Evolutionary conservation across 805 yeast species (phyloP).

Genomic region (Metschnikowia drakensbergensis): DNA sequence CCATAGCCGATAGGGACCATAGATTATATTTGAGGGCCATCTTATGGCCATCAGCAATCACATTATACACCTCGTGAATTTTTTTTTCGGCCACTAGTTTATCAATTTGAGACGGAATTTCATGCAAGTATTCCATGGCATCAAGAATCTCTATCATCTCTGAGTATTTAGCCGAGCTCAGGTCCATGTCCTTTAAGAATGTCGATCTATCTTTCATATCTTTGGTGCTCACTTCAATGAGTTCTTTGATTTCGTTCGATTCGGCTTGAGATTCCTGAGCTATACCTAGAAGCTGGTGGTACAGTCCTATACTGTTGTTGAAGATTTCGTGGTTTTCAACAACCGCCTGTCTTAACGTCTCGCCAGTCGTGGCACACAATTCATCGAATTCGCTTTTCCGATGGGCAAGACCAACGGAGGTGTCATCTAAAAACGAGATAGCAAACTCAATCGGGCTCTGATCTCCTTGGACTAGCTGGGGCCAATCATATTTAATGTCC

Average conservation of each 20-base stretch:
- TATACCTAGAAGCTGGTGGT: slow-evolving; percentile 62
- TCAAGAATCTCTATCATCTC: slow-evolving; percentile 70
- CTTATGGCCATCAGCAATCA: slow-evolving; percentile 42
- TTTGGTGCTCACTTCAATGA: slow-evolving; percentile 45
- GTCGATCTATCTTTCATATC: slow-evolving; percentile 54
- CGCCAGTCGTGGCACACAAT: slow-evolving; percentile 53
- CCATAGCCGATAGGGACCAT: slow-evolving; percentile 56
- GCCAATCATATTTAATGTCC: slow-evolving; percentile 43
- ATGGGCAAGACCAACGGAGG: slow-evolving; percentile 88
- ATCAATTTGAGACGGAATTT: slow-evolving; percentile 62
- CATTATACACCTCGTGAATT: slow-evolving; percentile 60
- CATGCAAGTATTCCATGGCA: slow-evolving; percentile 57
- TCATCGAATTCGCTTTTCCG: slow-evolving; percentile 62
- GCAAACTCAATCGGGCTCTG: slow-evolving; percentile 85
- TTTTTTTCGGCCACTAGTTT: slow-evolving; percentile 62
- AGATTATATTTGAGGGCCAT: slow-evolving; percentile 49
- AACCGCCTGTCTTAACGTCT: slow-evolving; percentile 63
- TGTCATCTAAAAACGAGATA: slow-evolving; percentile 73
- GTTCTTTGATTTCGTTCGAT: slow-evolving; percentile 45
- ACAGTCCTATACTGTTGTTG: slow-evolving; percentile 81
- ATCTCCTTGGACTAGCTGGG: slow-evolving; percentile 39
- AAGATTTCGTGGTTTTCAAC: slow-evolving; percentile 80
- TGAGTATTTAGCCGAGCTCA: slow-evolving; percentile 55
- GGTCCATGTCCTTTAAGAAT: slow-evolving; percentile 59
- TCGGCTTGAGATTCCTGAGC: slow-evolving; percentile 64